Base-by-base conservation (phyloP, 169 alveolate species). In the Cryptosporidium canis region DNA sequence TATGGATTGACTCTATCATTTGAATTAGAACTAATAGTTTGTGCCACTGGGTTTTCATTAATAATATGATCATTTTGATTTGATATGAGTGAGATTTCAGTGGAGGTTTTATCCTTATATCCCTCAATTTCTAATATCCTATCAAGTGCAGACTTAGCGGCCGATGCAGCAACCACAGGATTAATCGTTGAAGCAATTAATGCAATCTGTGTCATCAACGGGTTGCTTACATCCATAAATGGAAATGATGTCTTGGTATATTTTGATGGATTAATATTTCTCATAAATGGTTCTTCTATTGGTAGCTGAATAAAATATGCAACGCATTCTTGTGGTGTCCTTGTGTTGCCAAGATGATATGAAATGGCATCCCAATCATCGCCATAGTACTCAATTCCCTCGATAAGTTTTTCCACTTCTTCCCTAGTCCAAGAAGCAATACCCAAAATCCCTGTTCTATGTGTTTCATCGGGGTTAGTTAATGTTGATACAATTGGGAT, bases 161-260 rank as follows among this genome's bases (percentile, higher is more conserved):
- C 93, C 9, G 91, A 83, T 27, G 93, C 93, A 6, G 93, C 93
- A 1, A 91, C 91, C 1, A 83, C 77, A 12, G 93, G 93, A 61
- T 91, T 85, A 4, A 91, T 82, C 4, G 67, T 45, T 3, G 93
- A 91, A 21, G 93, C 93, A 51, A 91, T 67, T 53, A 91, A 47
- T 33, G 92, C 93, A 7, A 91, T 65, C 33, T 71, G 93, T 9
- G 93, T 70, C 92, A 85, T 63, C 51, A 91, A 61, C 0, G 93
- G 93, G 58, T 91, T 91, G 24, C 91, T 44, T 37, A 91, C 84
- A 66, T 68, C 83, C 83, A 51, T 66, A 85, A 91, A 91, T 3
- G 93, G 93, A 27, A 64, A 77, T 44, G 87, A 77, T 21, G 63
- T 27, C 43, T 24, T 67, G 14, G 83, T 71, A 55, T 56, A 61